phyloP scores from a whole-genome alignment of 2,329 filamentous ascomycete species.

The Bipolaris bicolor region DNA sequence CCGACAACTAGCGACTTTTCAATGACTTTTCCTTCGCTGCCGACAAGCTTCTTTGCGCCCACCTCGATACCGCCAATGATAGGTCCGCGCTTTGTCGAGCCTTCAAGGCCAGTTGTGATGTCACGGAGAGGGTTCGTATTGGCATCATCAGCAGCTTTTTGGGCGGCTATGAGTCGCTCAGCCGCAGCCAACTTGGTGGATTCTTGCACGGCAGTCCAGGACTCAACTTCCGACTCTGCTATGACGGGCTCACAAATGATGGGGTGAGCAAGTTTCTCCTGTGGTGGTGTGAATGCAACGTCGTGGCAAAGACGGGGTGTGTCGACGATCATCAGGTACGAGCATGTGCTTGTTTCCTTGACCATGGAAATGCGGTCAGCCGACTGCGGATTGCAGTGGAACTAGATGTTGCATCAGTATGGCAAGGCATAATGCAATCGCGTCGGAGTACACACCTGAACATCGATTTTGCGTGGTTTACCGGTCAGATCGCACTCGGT shows the following conservation, averaged over 20 bases:
- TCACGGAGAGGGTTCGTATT: conserved; percentile 44
- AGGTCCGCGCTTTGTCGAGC: conserved; percentile 46
- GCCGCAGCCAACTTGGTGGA: conserved; percentile 39
- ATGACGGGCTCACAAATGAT: conserved; percentile 80
- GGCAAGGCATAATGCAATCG: conserved; percentile 7
- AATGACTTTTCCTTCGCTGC: conserved; percentile 61
- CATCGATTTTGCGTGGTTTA: conserved; percentile 79
- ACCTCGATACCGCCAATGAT: conserved; percentile 65
- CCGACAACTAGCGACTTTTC: conserved; percentile 59
- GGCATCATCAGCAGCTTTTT: conserved; percentile 21
- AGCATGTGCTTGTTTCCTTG: conserved; percentile 89
- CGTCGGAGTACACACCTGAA: conserved; percentile 60
- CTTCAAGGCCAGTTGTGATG: conserved; percentile 38
- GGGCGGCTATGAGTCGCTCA: conserved; percentile 34
- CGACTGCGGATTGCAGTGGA: conserved; percentile 77
- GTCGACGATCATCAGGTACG: conserved; percentile 91
- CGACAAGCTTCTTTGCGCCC: conserved; percentile 63
- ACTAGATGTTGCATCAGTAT: conserved; percentile 49
- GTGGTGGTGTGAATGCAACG: conserved; percentile 81
- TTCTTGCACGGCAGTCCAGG: conserved; percentile 49
- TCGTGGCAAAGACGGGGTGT: conserved; percentile 88
- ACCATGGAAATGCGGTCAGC: conserved; percentile 86
- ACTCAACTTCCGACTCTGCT: conserved; percentile 59
- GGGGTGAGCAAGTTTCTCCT: conserved; percentile 74
- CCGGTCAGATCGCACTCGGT: conserved; percentile 87